Conservation (phyloP, 257 asterid genomes). For the Lycium barbarum region DNA sequence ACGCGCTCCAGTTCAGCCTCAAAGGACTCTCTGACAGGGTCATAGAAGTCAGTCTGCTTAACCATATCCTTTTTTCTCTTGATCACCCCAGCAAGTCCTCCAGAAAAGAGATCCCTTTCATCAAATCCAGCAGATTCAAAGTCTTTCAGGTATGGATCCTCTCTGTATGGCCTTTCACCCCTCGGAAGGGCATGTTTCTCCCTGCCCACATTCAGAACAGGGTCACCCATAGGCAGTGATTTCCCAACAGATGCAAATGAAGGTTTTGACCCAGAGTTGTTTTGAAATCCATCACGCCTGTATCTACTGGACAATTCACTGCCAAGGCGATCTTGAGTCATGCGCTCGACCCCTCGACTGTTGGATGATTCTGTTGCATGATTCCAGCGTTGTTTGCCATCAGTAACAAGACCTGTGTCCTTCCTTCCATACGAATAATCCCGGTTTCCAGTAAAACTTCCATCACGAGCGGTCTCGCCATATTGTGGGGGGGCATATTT, state of each 20-base stretch:
- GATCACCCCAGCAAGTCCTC: constrained; percentile 75
- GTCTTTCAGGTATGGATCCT: constrained; percentile 65
- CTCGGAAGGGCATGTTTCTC: constrained; percentile 56
- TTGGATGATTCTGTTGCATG: constrained; percentile 51
- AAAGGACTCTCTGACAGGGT: constrained; percentile 92
- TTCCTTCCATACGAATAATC: constrained; percentile 65
- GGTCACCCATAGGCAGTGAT: constrained; percentile 50
- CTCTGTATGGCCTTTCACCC: constrained; percentile 58
- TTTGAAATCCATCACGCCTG: constrained; percentile 59
- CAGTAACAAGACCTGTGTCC: constrained; percentile 49
- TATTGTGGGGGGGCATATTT: constrained; percentile 49
- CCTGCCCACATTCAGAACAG: constrained; percentile 53
- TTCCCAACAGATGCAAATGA: constrained; percentile 61
- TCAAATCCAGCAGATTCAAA: constrained; percentile 62
- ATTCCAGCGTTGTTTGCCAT: constrained; percentile 55
- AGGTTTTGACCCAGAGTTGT: constrained; percentile 45
- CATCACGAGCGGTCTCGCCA: constrained; percentile 55
- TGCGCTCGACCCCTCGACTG: constrained; percentile 57
- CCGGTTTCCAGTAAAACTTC: constrained; percentile 42
- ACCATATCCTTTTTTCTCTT: constrained; percentile 84
- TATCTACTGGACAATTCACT: constrained; percentile 60
- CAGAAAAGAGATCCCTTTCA: constrained; percentile 76
- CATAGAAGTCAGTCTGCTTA: constrained; percentile 71
- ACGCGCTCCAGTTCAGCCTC: constrained; percentile 99
- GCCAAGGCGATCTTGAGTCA: constrained; percentile 54